phyloP scores from a whole-genome alignment of 2,329 filamentous ascomycete genomes.

The Phoma sp. region DNA sequence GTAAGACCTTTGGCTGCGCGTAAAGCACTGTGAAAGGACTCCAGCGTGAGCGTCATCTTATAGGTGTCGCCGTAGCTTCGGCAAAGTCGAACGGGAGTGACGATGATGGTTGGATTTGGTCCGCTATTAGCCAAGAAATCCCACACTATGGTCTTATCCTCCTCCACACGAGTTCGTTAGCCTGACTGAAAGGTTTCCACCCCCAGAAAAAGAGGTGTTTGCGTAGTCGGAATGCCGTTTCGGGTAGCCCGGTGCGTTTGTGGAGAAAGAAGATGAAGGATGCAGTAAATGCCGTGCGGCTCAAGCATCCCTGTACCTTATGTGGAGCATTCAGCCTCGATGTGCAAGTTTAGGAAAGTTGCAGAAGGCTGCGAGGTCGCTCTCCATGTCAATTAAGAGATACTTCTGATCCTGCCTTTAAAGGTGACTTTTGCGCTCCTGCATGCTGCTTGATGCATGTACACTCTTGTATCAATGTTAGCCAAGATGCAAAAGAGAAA shows the following conservation, averaged over 20 bases:
- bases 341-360: background rate
- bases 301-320: slow-evolving; percentile 4
- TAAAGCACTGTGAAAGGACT: slow-evolving; percentile 5
- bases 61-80: background rate
- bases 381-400: background rate
- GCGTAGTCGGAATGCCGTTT: background rate
- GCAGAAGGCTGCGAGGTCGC: too few species aligned
- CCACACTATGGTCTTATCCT: slow-evolving; percentile 10
- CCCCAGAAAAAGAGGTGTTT: background rate
- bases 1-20: slow-evolving; percentile 7
- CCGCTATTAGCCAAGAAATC: slow-evolving; percentile 9
- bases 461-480: background rate
- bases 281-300: background rate
- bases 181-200: background rate
- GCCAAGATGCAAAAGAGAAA: background rate
- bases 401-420: too few species aligned
- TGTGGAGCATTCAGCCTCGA: background rate
- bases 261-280: background rate
- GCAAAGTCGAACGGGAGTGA: background rate
- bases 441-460: background rate
- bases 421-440: background rate
- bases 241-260: background rate
- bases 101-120: background rate
- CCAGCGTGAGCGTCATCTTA: slow-evolving; percentile 7
- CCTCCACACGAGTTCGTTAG: background rate